Percentiles rank a stretch among this genome's conserved stretches.
Conservation (phyloP, 2,329 filamentous ascomycete genomes). For the Diaporthe aspalathi region DNA sequence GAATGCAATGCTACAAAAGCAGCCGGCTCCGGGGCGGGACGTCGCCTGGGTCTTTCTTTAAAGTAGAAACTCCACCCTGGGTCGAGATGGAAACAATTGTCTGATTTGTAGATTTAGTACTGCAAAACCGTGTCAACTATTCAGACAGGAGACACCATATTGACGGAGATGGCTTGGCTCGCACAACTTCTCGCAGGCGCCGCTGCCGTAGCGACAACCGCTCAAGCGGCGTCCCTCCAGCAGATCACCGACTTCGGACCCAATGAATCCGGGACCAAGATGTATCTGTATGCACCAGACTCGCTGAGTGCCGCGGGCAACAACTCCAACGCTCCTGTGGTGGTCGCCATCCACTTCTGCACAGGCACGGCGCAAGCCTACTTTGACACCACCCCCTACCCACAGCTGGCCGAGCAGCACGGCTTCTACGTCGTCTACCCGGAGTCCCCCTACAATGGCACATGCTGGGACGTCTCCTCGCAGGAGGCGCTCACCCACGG, state of each 20-base stretch:
- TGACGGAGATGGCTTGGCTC: conserved; percentile 41
- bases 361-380: conserved; percentile 53
- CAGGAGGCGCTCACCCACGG: conserved; percentile 60
- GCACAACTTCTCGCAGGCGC: conserved; percentile 40
- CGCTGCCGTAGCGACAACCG: conserved; percentile 40
- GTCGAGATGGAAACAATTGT: not conserved
- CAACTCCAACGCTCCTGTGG: conserved; percentile 53
- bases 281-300: conserved; percentile 51
- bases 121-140: not conserved
- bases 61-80: not conserved
- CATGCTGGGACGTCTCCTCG: conserved; percentile 71
- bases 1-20: not conserved
- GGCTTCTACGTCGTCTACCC: conserved; percentile 67
- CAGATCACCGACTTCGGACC: conserved; percentile 47
- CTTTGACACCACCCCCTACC: conserved; percentile 63
- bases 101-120: not conserved
- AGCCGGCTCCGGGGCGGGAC: not conserved
- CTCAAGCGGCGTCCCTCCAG: conserved; percentile 44
- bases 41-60: not conserved
- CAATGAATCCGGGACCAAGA: conserved; percentile 44
- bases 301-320: conserved; percentile 49
- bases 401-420: conserved; percentile 62
- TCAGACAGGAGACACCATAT: not conserved
- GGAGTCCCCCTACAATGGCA: conserved; percentile 53
- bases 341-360: conserved; percentile 63